Conservation (phyloP, 495 filamentous ascomycete species). For the Aspergillus biplanus region DNA sequence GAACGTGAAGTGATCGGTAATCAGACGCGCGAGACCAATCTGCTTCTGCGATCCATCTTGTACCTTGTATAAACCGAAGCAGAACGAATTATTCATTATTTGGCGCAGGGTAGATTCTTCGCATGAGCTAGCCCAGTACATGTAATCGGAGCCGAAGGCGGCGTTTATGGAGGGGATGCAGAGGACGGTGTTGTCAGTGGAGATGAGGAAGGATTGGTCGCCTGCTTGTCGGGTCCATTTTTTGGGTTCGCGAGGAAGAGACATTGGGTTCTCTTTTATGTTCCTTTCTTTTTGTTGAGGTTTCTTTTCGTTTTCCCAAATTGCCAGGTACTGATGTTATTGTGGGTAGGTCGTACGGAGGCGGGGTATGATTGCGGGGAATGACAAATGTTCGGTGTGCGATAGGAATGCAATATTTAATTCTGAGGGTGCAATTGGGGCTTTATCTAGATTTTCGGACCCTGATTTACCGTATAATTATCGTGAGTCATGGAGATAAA, state of each 20-base stretch:
- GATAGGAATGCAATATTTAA: too few relatives aligned
- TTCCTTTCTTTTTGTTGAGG: not conserved
- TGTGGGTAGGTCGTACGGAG: too few relatives aligned
- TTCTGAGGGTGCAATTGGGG: too few relatives aligned
- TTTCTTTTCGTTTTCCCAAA: not conserved
- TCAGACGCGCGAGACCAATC: constrained; percentile 63
- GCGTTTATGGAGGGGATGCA: constrained; percentile 51
- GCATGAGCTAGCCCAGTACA: constrained; percentile 58
- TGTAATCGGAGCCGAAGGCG: constrained; percentile 51
- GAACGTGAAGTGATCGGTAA: constrained; percentile 68
- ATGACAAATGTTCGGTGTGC: too few relatives aligned
- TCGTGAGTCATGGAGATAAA: too few relatives aligned
- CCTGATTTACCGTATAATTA: too few relatives aligned
- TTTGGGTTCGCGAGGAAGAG: constrained; percentile 16
- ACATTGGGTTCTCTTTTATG: constrained; percentile 10
- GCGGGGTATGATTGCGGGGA: too few relatives aligned
- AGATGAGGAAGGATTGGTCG: constrained; percentile 45
- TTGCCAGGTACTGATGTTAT: too few relatives aligned
- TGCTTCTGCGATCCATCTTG: constrained; percentile 24
- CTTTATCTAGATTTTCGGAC: too few relatives aligned
- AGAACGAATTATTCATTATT: constrained; percentile 57
- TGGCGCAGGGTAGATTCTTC: constrained; percentile 41
- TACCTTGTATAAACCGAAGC: constrained; percentile 54
- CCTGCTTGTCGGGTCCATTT: constrained; percentile 21
- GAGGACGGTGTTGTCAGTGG: constrained; percentile 53